Evolutionary conservation across 2,329 filamentous ascomycete genomes (phyloP).

Genomic region (Bipolaris bicolor): DNA sequence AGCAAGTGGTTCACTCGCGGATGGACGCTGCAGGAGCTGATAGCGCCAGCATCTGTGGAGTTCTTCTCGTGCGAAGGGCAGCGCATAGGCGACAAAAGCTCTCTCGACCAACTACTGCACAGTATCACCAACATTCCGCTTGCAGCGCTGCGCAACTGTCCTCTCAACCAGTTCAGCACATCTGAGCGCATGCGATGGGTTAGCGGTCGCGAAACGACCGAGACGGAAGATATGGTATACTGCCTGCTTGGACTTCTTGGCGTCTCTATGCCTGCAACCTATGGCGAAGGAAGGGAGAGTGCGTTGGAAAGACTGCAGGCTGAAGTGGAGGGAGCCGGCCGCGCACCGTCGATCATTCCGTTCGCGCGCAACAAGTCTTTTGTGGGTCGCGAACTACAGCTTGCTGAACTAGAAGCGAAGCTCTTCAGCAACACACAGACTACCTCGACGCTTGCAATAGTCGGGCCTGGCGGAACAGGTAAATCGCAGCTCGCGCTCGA

Average conservation of each 20-base stretch:
- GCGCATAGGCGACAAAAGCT: slow-evolving; percentile 18
- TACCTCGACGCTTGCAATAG: slow-evolving; percentile 18
- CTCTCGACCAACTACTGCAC: slow-evolving; percentile 19
- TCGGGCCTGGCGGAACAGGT: slow-evolving; percentile 25
- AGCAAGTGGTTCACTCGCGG: not conserved
- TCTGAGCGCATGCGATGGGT: not conserved
- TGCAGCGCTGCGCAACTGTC: not conserved
- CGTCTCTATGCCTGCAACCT: slow-evolving; percentile 22
- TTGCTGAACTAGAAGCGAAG: slow-evolving; percentile 34
- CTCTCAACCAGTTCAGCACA: not conserved
- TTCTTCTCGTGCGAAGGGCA: slow-evolving; percentile 23
- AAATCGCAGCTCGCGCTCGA: slow-evolving; percentile 42
- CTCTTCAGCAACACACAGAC: slow-evolving; percentile 28
- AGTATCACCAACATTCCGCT: slow-evolving; percentile 17
- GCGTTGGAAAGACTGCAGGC: slow-evolving; percentile 20
- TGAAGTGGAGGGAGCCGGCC: slow-evolving; percentile 17
- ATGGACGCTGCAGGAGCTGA: slow-evolving; percentile 8
- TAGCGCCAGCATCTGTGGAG: slow-evolving; percentile 18
- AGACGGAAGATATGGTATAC: slow-evolving; percentile 35
- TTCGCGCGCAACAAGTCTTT: slow-evolving; percentile 36
- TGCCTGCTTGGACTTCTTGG: slow-evolving; percentile 33
- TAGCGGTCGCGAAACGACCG: slow-evolving; percentile 24
- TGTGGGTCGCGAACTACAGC: slow-evolving; percentile 32
- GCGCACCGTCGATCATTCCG: slow-evolving; percentile 31
- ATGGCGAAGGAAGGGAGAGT: slow-evolving; percentile 29